Evolutionary conservation across 805 yeast species (phyloP), one percentile per base, ranked within the genome.

Genomic region (Tetrapisispora nanseiensis): DNA sequence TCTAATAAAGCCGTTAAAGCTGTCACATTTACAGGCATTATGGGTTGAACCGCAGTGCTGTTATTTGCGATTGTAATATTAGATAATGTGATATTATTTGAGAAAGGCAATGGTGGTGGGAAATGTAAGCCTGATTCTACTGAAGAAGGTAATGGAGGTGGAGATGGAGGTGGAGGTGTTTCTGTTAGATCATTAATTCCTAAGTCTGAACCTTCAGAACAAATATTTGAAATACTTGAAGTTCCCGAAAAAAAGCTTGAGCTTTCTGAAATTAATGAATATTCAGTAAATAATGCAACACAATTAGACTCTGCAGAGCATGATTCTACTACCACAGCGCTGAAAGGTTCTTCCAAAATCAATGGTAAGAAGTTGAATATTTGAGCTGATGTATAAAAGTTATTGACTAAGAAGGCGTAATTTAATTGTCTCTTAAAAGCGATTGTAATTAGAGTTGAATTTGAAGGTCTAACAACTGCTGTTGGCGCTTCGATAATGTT

Each of bases 341-440:
- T 6, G 51, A 85, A 79, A 39, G 95, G 87, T 54, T 63, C 72
- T 1, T 70, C 65, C 45, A 89, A 66, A 15, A 82, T 82, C 24
- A 62, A 61, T 12, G 97, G 96, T 54, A 90, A 70, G 61, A 80
- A 86, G 55, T 70, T 78, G 51, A 57, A 63, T 22, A 67, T 71
- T 30, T 81, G 90, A 31, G 76, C 82, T 50, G 95, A 84, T 49
- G 97, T 89, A 59, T 71, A 86, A 46, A 92, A 83, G 55, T 89
- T 78, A 51, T 70, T 83, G 49, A 75, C 92, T 49, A 90, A 84
- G 51, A 86, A 86, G 54, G 85, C 84, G 62, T 87, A 89, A 63
- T 86, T 87, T 63, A 86, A 74, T 3, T 80, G 75, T 44, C 76
- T 65, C 53, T 79, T 77, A 70, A 89, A 87, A 12, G 59, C 61